These are phyloP conservation scores for Niveomyces coronatus DNA, from an alignment of 2,329 filamentous ascomycete genomes.

Conservation along the genomic window DNA sequence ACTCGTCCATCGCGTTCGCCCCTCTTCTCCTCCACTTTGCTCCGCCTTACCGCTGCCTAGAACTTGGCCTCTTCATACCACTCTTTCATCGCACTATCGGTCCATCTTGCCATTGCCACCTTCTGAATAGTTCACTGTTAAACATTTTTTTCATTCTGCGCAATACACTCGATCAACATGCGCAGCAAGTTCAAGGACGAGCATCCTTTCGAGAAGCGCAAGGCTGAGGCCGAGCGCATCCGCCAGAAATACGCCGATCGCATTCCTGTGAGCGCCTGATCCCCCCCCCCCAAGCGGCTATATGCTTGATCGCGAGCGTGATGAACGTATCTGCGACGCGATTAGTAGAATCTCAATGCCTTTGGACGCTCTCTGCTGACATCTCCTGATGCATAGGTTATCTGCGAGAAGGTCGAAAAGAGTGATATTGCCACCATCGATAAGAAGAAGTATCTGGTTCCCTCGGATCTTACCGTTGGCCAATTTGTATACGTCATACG, in stretches of 20 bases:
- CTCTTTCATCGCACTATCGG: not conserved
- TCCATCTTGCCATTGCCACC: slow-evolving; percentile 1
- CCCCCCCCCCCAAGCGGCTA: slow-evolving; percentile 4
- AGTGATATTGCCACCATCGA: slow-evolving; percentile 99
- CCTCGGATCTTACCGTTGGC: slow-evolving; percentile 92
- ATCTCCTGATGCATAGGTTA: slow-evolving; percentile 54
- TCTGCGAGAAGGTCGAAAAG: slow-evolving; percentile 99
- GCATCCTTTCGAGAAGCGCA: slow-evolving; percentile 99
- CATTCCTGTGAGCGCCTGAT: slow-evolving; percentile 73
- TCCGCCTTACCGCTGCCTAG: slow-evolving; percentile 15
- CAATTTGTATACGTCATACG: slow-evolving; percentile 99
- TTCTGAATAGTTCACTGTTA: not conserved
- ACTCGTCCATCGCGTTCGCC: slow-evolving; percentile 13
- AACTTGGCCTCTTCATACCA: slow-evolving; percentile 9
- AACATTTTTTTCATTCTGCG: slow-evolving; percentile 8
- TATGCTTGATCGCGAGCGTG: slow-evolving; percentile 5
- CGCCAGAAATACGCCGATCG: slow-evolving; percentile 98
- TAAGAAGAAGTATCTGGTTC: slow-evolving; percentile 99
- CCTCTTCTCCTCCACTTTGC: slow-evolving; percentile 17
- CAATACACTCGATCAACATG: slow-evolving; percentile 50
- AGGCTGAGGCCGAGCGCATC: slow-evolving; percentile 98
- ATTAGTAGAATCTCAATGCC: not conserved
- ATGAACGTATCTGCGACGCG: not conserved
- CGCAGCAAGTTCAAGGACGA: slow-evolving; percentile 99
- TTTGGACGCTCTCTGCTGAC: slow-evolving; percentile 4